These are phyloP conservation scores for Setaria viridis DNA, from an alignment of 202 grass and related monocot genomes.

Conservation along the genomic window DNA sequence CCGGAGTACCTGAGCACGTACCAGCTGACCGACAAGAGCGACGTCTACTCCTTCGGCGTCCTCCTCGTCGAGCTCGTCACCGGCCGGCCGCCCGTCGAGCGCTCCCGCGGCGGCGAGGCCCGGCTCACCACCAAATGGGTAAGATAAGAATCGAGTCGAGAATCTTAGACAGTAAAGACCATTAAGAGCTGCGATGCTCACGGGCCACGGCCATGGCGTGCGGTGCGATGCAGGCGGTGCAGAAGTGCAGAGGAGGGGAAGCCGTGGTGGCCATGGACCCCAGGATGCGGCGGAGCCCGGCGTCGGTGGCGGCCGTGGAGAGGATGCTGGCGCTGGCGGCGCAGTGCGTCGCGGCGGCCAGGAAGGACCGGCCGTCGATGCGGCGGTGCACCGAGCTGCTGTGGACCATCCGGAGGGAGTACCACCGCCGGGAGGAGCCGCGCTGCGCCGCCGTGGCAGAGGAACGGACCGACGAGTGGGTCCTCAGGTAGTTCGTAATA, in stretches of 20 bases:
- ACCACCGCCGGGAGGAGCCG: conserved; percentile 44
- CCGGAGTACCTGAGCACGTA: conserved; percentile 67
- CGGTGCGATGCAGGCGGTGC: conserved; percentile 50
- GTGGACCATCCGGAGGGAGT: conserved; percentile 58
- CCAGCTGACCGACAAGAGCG: conserved; percentile 87
- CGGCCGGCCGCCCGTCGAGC: conserved; percentile 75
- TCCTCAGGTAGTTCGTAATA: conserved; percentile 33
- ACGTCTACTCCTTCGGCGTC: conserved; percentile 95
- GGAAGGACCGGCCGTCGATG: conserved; percentile 63
- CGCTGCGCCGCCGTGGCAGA: neutral
- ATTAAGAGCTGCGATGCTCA: neutral
- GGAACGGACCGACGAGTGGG: conserved; percentile 36
- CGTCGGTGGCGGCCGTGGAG: conserved; percentile 52
- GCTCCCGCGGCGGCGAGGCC: conserved; percentile 39
- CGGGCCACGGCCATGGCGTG: neutral
- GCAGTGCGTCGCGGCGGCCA: conserved; percentile 52
- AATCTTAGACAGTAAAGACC: too few species aligned
- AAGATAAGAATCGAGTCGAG: conserved; percentile 17
- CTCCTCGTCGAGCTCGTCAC: conserved; percentile 83
- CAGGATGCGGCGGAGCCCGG: conserved; percentile 61
- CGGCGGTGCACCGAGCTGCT: conserved; percentile 61
- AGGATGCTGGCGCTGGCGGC: conserved; percentile 53
- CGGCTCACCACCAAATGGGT: conserved; percentile 78
- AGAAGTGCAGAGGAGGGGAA: conserved; percentile 58
- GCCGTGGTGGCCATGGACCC: conserved; percentile 74